A percentile compares a stretch with the other conserved stretches of the same genome.
phyloP scores from a whole-genome alignment of 768 basidiomycete species.

The Gymnopilus dilepis region DNA sequence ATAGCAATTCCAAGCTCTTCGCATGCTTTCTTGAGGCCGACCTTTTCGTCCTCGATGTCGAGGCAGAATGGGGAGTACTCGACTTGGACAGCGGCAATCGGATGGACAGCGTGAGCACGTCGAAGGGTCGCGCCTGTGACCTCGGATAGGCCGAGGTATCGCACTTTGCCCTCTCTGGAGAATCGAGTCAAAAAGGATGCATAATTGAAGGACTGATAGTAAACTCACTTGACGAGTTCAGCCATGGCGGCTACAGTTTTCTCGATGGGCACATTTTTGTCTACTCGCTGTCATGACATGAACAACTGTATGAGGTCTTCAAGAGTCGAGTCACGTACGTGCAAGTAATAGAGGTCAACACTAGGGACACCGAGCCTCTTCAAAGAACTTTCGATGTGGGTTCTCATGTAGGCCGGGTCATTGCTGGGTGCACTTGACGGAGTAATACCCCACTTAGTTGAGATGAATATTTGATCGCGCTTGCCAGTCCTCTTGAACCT shows the following conservation, averaged over 20 bases:
- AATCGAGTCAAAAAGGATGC: background rate
- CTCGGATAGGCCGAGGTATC: conserved; percentile 59
- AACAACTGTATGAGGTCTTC: background rate
- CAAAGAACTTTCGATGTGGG: conserved; percentile 45
- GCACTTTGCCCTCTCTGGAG: conserved; percentile 46
- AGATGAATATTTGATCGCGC: conserved; percentile 62
- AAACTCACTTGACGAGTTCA: conserved; percentile 51
- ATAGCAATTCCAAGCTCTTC: conserved; percentile 54
- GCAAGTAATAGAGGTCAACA: conserved; percentile 54
- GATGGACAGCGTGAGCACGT: conserved; percentile 55
- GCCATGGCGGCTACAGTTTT: conserved; percentile 53
- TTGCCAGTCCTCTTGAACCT: conserved; percentile 60
- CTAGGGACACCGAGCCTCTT: conserved; percentile 43
- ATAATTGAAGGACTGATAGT: background rate
- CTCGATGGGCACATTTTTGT: conserved; percentile 51
- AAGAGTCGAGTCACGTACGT: conserved; percentile 29
- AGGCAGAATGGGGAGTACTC: conserved; percentile 59
- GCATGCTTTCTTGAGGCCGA: conserved; percentile 45
- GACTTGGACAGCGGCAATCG: conserved; percentile 53
- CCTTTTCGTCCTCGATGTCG: conserved; percentile 49
- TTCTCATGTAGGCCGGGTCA: conserved; percentile 44
- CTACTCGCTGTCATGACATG: conserved; percentile 33
- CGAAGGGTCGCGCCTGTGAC: conserved; percentile 50
- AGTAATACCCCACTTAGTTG: conserved; percentile 53
- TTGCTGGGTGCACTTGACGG: conserved; percentile 25